Evolutionary conservation across 495 filamentous ascomycete genomes (phyloP), one percentile per base, ranked within the genome.

Genomic region (Collariella sp.): DNA sequence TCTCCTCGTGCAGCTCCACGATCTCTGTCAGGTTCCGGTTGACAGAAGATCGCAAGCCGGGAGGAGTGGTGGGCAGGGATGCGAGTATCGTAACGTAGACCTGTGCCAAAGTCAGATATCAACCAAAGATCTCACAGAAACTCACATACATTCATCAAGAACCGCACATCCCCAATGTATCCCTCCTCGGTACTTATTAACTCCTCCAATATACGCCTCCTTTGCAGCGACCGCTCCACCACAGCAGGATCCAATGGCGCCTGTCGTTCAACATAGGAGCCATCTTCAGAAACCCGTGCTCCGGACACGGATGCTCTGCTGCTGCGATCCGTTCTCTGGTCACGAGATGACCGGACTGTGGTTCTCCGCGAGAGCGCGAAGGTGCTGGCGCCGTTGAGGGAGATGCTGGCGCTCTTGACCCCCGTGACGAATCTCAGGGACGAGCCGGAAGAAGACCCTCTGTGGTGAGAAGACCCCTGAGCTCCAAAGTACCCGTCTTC

Each of bases 101-200:
- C 83, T 86, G 47, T 2, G 26, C 9, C 16, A 12, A 43, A 13
- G 44, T 65, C 43, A 64, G 54, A 36, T 0, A 2, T 5, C 41
- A 24, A 4, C 6, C 33, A 48, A 50, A 36, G 23, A 49, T 7
- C 42, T 33, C 23, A 40, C 5, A 23, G 19, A 33, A 0, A 50
- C 19, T 18, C 20, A 71, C 78, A 62, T 72, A 95, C 93, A 65
- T 91, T 88, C 60, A 85, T 81, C 52, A 98, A 73, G 46, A 91
- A 86, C 61, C 87, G 88, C 48, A 97, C 67, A 56, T 95, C 91
- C 16, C 80, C 81, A 51, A 96, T 80, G 70, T 97, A 97, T 59
- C 87, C 83, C 62, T 91, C 85, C 68, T 97, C 93, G 0, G 89
- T 91, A 40, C 68, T 77, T 48, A 96, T 77, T 18, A 98, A 71